Evolutionary conservation across 768 basidiomycete genomes (phyloP).

Genomic region (Cubamyces lactineus): DNA sequence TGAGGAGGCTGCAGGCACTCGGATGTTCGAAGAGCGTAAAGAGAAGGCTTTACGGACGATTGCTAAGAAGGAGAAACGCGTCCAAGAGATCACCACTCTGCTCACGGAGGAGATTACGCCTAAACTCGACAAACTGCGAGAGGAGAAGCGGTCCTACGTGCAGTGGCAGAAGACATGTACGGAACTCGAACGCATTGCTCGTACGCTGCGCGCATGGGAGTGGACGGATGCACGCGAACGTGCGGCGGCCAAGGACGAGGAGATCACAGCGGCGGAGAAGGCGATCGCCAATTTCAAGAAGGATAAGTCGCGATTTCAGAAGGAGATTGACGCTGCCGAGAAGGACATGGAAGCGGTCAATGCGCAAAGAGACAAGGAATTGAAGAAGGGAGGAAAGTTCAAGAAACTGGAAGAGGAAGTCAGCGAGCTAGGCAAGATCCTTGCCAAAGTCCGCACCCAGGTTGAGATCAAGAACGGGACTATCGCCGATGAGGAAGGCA

Average conservation of each 20-base stretch:
- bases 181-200: slow-evolving; percentile 85
- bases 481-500: slow-evolving; percentile 77
- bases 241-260: slow-evolving; percentile 56
- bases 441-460: slow-evolving; percentile 85
- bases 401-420: slow-evolving; percentile 84
- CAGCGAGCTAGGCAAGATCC: slow-evolving; percentile 72
- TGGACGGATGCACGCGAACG: slow-evolving; percentile 70
- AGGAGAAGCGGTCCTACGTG: slow-evolving; percentile 86
- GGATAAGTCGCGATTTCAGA: slow-evolving; percentile 50
- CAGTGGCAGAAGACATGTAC: slow-evolving; percentile 87
- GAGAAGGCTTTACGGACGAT: slow-evolving; percentile 96
- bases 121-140: slow-evolving; percentile 87
- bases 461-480: slow-evolving; percentile 77
- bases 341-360: slow-evolving; percentile 66
- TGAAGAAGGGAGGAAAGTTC: slow-evolving; percentile 91
- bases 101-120: slow-evolving; percentile 92
- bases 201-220: slow-evolving; percentile 85
- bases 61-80: slow-evolving; percentile 95
- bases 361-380: slow-evolving; percentile 81
- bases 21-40: slow-evolving; percentile 99
- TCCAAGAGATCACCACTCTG: slow-evolving; percentile 82
- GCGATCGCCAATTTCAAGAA: slow-evolving; percentile 52
- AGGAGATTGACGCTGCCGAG: slow-evolving; percentile 67
- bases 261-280: slow-evolving; percentile 52
- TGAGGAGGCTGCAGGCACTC: slow-evolving; percentile 96